Base-by-base conservation (phyloP, 805 yeast species). In the Hanseniaspora vineae region DNA sequence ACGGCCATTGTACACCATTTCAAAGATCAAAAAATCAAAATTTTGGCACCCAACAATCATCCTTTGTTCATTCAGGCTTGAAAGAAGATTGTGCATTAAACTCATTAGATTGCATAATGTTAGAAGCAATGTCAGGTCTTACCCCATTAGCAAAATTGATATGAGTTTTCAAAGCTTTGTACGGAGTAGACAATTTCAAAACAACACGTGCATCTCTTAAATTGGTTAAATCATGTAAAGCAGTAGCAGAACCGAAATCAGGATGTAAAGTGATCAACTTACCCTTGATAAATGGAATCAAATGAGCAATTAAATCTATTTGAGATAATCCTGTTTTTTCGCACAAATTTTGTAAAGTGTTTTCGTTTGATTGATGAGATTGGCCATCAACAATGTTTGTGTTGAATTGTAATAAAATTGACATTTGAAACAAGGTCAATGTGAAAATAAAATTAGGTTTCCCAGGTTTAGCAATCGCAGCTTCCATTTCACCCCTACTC, bases 401-500 rank as follows among this genome's bases (percentile, higher is more conserved):
- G 64, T 92, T 90, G 66, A 76, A 92, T n/a, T 92, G 83, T 45
- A 85, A 68, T 49, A 94, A 66, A 42, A 94, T 84, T 51, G 94
- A 80, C 75, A 89, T 79, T 65, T 92, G 98, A 54, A 80, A 84
- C 49, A 86, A 73, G 6, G 96, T 83, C 42, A 87, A 87, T 2
- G 84, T 82, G 59, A 94, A 82, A 19, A 73, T 69, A 58, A 82
- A 85, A 44, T 95, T 88, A 4, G 89, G 83, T 59, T 80, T 81
- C 6, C 89, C 89, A 35, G 83, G 80, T 55, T 81, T 81, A 6
- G 90, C 76, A 52, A 88, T 73, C 60, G 86, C 84, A 11, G 95
- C 95, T 64, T 81, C 84, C 49, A 92, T 66, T 62, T 92, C 99
- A 51, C 94, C 92, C 63, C 90, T 83, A 44, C 95, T 86, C 60